Percentiles rank a stretch among this genome's conserved stretches.
These are phyloP conservation scores for Saccharomycopsis javanensis DNA, from an alignment of 805 yeast genomes.

Conservation along the genomic window DNA sequence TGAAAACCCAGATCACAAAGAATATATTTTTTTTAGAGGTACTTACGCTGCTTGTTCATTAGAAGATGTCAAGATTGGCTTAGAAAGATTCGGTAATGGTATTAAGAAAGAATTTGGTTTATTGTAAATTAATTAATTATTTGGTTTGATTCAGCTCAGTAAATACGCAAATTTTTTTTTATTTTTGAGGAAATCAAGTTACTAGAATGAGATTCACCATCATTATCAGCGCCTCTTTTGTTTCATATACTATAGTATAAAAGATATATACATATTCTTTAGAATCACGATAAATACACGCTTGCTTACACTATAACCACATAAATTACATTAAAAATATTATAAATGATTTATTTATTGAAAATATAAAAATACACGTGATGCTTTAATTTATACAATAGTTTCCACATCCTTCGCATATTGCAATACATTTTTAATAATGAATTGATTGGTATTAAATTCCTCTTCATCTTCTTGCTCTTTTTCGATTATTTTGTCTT, in stretches of 20 bases:
- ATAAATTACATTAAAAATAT: too few species aligned
- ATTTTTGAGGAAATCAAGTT: too few species aligned
- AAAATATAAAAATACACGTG: not conserved
- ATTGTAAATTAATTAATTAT: not conserved
- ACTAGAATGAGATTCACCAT: too few species aligned
- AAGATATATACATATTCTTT: too few species aligned
- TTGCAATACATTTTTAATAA: slow-evolving; percentile 64
- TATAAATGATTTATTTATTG: not conserved
- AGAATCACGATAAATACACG: too few species aligned
- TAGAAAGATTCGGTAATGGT: slow-evolving; percentile 61
- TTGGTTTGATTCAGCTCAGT: too few species aligned
- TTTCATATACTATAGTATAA: not conserved
- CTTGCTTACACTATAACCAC: too few species aligned
- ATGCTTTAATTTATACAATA: slow-evolving; percentile 48
- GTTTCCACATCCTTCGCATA: slow-evolving; percentile 91
- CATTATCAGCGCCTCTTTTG: too few species aligned
- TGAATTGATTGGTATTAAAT: slow-evolving; percentile 32
- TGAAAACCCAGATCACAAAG: slow-evolving; percentile 33
- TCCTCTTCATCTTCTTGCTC: slow-evolving; percentile 4
- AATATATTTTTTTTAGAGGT: slow-evolving; percentile 67
- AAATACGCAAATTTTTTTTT: too few species aligned
- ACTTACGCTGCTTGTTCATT: slow-evolving; percentile 80
- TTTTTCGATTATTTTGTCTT: slow-evolving; percentile 7
- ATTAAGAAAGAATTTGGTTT: slow-evolving; percentile 40
- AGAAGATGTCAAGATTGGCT: slow-evolving; percentile 49